Evolutionary conservation across 2,329 filamentous ascomycete genomes (phyloP).

Genomic region (Pseudonectria foliicola): DNA sequence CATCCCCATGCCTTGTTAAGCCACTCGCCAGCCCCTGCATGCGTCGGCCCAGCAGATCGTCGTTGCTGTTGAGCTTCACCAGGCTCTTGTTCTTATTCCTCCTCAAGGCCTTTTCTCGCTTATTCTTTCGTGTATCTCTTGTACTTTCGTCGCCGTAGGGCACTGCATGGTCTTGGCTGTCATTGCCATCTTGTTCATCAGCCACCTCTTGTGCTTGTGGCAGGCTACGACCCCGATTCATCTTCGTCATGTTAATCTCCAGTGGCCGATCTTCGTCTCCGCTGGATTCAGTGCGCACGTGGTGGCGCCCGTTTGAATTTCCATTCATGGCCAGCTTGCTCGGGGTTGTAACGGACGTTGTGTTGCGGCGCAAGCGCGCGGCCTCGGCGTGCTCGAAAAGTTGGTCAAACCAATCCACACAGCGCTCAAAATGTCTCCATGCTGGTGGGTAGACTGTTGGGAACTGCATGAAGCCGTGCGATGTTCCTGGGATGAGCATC

Average conservation of each 20-base stretch:
- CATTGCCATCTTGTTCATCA: slow-evolving; percentile 11
- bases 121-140: slow-evolving; percentile 14
- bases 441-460: slow-evolving; percentile 81
- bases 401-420: slow-evolving; percentile 74
- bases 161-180: slow-evolving; percentile 9
- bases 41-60: slow-evolving; percentile 48
- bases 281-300: slow-evolving; percentile 48
- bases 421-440: slow-evolving; percentile 78
- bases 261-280: slow-evolving; percentile 75
- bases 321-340: slow-evolving; percentile 14
- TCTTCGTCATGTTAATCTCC: slow-evolving; percentile 65
- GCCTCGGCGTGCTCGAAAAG: slow-evolving; percentile 54
- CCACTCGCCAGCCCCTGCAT: slow-evolving; percentile 53
- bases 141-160: slow-evolving; percentile 19
- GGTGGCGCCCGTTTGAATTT: slow-evolving; percentile 17
- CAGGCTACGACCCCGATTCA: slow-evolving; percentile 28
- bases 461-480: slow-evolving; percentile 92
- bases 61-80: slow-evolving; percentile 49
- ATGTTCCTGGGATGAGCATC: slow-evolving; percentile 77
- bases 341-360: slow-evolving; percentile 5
- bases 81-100: slow-evolving; percentile 42
- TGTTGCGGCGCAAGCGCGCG: slow-evolving; percentile 24
- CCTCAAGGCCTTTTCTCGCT: slow-evolving; percentile 22
- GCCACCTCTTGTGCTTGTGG: slow-evolving; percentile 13
- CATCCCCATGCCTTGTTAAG: slow-evolving; percentile 42